Percentiles rank a stretch among this genome's conserved stretches.
phyloP scores from a whole-genome alignment of 129 eudicot genomes.

The Mikania micrantha region DNA sequence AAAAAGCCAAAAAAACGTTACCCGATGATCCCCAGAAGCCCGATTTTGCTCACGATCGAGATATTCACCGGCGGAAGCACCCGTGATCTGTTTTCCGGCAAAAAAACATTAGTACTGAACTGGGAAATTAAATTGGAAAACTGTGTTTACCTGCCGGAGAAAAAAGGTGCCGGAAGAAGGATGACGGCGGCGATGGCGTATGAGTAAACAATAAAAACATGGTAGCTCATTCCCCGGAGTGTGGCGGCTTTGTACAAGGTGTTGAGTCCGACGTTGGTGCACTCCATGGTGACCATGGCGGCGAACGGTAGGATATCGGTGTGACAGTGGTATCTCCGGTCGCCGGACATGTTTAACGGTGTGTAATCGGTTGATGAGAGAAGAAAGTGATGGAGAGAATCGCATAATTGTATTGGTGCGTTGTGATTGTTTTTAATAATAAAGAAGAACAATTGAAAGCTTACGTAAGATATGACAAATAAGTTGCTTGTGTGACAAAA shows the following conservation, averaged over 20 bases:
- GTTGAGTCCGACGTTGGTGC: constrained; percentile 63
- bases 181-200: constrained; percentile 63
- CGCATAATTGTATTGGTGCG: constrained; percentile 8
- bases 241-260: constrained; percentile 85
- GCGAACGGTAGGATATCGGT: constrained; percentile 57
- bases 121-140: background rate
- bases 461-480: constrained; percentile 25
- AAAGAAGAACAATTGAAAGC: background rate
- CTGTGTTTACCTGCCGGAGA: constrained; percentile 29
- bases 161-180: constrained; percentile 76
- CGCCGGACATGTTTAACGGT: constrained; percentile 24
- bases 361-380: background rate
- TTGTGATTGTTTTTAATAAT: background rate
- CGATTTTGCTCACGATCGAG: constrained; percentile 51
- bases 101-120: no score
- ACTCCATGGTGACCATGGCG: constrained; percentile 68
- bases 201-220: constrained; percentile 66
- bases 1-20: constrained; percentile 1
- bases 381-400: background rate
- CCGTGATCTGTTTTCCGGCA: constrained; percentile 41
- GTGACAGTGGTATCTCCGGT: constrained; percentile 33
- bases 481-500: constrained; percentile 5
- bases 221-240: constrained; percentile 60
- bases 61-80: constrained; percentile 51
- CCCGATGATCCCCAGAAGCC: constrained; percentile 69